phyloP scores from a whole-genome alignment of 306 rosid genomes.

The Cucurbita moschata region DNA sequence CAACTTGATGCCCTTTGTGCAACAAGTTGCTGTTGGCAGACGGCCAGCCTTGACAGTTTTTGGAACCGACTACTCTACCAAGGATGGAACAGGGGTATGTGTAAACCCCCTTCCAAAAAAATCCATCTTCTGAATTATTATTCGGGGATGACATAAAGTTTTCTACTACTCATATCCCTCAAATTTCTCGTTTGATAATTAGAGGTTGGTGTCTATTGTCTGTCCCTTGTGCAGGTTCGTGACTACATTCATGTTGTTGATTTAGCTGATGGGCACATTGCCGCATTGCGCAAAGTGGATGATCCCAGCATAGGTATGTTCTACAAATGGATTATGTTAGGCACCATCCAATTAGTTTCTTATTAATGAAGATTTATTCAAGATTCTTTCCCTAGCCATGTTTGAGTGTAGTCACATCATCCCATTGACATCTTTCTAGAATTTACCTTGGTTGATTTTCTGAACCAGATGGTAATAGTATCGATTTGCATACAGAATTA shows the following conservation, averaged over 20 bases:
- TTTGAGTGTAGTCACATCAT: not conserved
- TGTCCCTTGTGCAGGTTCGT: slow-evolving; percentile 52
- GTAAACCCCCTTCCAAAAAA: not conserved
- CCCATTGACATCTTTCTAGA: not conserved
- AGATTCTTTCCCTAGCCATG: not conserved
- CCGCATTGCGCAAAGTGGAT: slow-evolving; percentile 66
- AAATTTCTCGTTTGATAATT: not conserved
- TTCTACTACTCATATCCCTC: not conserved
- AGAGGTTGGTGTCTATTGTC: slow-evolving; percentile 5
- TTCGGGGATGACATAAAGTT: not conserved
- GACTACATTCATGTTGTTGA: slow-evolving; percentile 94
- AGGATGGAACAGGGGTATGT: slow-evolving; percentile 81
- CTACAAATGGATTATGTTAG: not conserved
- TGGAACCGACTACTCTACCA: slow-evolving; percentile 73
- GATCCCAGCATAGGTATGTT: slow-evolving; percentile 51
- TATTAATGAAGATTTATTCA: not conserved
- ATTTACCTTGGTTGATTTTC: not conserved
- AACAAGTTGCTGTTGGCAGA: slow-evolving; percentile 98
- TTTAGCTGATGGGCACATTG: slow-evolving; percentile 95
- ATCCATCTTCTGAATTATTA: not conserved
- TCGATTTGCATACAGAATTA: not conserved
- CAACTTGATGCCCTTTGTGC: slow-evolving; percentile 97
- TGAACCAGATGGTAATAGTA: not conserved
- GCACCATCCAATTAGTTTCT: not conserved
- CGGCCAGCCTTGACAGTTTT: slow-evolving; percentile 69